Evolutionary conservation across 139 green algal species (phyloP).

Genomic region (Picochlorum sp.): DNA sequence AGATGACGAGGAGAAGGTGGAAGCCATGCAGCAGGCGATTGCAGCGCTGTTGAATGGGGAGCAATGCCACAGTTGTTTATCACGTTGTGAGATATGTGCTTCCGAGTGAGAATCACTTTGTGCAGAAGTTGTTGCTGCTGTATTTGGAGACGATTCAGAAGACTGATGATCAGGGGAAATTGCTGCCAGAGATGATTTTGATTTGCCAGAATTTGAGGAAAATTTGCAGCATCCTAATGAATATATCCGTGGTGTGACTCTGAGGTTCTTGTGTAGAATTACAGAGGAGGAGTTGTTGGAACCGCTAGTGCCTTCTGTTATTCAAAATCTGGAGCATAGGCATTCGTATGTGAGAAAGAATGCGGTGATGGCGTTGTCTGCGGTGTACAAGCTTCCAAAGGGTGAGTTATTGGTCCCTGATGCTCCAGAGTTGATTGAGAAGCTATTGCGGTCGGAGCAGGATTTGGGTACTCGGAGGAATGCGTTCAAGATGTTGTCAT

Average conservation of each 20-base stretch:
- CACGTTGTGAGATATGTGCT: constrained; percentile 97
- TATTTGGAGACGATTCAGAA: constrained; percentile 99
- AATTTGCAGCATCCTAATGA: constrained; percentile 99
- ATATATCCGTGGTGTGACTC: constrained; percentile 91
- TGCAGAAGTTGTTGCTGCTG: constrained; percentile 97
- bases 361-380: constrained; percentile 87
- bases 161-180: constrained; percentile 86
- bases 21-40: constrained; percentile 94
- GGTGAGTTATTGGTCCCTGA: constrained; percentile 88
- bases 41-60: constrained; percentile 89
- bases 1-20: constrained; percentile 68
- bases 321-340: constrained; percentile 90
- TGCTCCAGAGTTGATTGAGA: constrained; percentile 88
- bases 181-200: constrained; percentile 99
- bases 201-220: constrained; percentile 99
- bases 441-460: constrained; percentile 67
- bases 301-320: constrained; percentile 79
- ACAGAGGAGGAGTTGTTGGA: constrained; percentile 96
- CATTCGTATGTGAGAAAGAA: constrained; percentile 95
- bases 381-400: constrained; percentile 87
- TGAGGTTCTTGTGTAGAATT: constrained; percentile 95
- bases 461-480: constrained; percentile 90
- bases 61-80: constrained; percentile 96
- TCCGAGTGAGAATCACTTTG: constrained; percentile 91
- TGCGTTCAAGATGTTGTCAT: constrained; percentile 87